Conservation (phyloP, 148 eudicot species). For the Limonium bicolor region DNA sequence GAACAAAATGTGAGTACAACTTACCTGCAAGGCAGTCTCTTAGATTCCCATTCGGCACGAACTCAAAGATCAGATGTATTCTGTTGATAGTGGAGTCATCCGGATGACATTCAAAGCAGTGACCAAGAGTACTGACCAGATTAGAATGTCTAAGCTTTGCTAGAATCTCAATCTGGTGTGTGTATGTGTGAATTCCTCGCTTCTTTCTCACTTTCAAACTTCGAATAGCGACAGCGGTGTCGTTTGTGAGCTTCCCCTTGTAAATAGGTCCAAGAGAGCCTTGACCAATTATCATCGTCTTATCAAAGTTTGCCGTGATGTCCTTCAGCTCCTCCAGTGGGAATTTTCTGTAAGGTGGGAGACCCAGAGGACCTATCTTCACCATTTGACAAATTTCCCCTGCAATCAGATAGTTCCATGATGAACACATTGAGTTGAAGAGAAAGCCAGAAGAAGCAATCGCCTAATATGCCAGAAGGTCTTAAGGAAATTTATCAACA, state of each 20-base stretch:
- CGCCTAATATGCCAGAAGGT: no score
- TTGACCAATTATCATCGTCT: conserved; percentile 29
- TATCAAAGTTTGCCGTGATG: conserved; percentile 43
- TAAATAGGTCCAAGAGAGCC: conserved; percentile 48
- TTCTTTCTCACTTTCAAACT: conserved; percentile 52
- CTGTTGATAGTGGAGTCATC: conserved; percentile 45
- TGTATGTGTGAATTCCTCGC: conserved; percentile 39
- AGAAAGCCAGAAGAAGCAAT: no score
- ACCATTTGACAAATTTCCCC: conserved; percentile 61
- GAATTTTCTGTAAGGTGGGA: conserved; percentile 52
- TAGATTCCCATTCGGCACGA: conserved; percentile 48
- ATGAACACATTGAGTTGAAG: not conserved
- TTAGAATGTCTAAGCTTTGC: conserved; percentile 65
- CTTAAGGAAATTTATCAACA: no score
- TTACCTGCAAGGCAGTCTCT: conserved; percentile 47
- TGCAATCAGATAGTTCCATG: conserved; percentile 10
- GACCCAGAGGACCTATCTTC: conserved; percentile 57
- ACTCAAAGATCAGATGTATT: conserved; percentile 52
- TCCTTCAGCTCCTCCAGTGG: conserved; percentile 53
- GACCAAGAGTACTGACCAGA: conserved; percentile 64
- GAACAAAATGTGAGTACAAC: no score
- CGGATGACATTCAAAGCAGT: conserved; percentile 54
- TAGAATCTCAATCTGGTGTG: conserved; percentile 51
- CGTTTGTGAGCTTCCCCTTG: conserved; percentile 47
- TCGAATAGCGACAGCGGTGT: conserved; percentile 40